A percentile compares a stretch with the other conserved stretches of the same genome.
Conservation (phyloP, 139 green algal genomes). For the Dunaliella primolecta region DNA sequence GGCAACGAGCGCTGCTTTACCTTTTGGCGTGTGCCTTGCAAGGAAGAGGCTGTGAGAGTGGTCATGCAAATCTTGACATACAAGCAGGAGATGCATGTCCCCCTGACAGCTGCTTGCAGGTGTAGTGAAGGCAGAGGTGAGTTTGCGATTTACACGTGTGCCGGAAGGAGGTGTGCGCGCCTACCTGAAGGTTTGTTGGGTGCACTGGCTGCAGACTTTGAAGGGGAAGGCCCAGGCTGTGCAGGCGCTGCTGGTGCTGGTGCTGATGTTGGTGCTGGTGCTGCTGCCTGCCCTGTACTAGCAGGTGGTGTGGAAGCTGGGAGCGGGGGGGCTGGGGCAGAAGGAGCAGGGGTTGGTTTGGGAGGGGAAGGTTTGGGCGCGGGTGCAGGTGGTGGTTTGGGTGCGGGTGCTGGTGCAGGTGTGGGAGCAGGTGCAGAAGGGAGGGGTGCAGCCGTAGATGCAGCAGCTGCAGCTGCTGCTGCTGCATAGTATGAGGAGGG, state of each 20-base stretch:
- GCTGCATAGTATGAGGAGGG: slow-evolving; percentile 14
- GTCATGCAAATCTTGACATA: too few relatives aligned
- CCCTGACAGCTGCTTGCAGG: too few relatives aligned
- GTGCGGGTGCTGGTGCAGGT: not conserved
- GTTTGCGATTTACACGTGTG: too few relatives aligned
- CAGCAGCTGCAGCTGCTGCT: slow-evolving; percentile 10
- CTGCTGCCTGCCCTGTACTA: not conserved
- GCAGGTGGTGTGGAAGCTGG: not conserved
- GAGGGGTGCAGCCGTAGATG: not conserved
- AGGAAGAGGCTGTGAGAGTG: too few relatives aligned
- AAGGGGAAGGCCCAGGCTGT: not conserved
- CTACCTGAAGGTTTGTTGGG: too few relatives aligned
- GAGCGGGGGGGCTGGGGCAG: not conserved
- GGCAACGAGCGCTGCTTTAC: too few relatives aligned
- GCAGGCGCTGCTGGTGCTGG: not conserved
- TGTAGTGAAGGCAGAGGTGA: too few relatives aligned
- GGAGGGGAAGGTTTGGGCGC: not conserved
- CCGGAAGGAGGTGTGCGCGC: not conserved
- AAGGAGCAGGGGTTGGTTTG: not conserved
- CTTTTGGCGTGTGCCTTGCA: too few relatives aligned
- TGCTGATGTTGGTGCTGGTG: not conserved
- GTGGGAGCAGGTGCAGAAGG: not conserved
- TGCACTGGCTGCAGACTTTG: not conserved
- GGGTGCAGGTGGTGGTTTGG: not conserved
- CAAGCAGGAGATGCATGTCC: too few relatives aligned